Percentiles rank a stretch among this genome's conserved stretches.
Conservation (phyloP, 2,329 filamentous ascomycete species). For the Neonectria punicea region DNA sequence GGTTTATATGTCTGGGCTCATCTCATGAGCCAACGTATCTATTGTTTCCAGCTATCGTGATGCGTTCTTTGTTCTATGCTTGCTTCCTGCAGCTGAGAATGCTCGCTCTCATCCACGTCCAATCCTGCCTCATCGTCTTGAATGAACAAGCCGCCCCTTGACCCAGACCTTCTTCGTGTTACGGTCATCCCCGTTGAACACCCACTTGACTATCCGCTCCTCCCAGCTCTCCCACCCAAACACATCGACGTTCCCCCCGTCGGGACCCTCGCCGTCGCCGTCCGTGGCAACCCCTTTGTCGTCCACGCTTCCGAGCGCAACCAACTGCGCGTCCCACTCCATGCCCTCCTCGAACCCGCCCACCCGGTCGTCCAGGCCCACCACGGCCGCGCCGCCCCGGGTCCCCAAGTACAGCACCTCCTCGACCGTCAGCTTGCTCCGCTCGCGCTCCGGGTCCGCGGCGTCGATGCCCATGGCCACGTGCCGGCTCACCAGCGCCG, state of each 20-base stretch:
- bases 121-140: slow-evolving; percentile 43
- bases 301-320: slow-evolving; percentile 68
- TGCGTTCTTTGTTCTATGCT: too few relatives aligned
- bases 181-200: slow-evolving; percentile 92
- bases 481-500: slow-evolving; percentile 80
- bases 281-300: slow-evolving; percentile 48
- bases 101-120: too few relatives aligned
- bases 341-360: slow-evolving; percentile 88
- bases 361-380: slow-evolving; percentile 77
- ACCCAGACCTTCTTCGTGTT: slow-evolving; percentile 94
- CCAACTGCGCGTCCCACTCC: slow-evolving; percentile 90
- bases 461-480: slow-evolving; percentile 64
- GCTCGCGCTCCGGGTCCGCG: slow-evolving; percentile 50
- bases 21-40: background rate
- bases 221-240: slow-evolving; percentile 94
- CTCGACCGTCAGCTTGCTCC: slow-evolving; percentile 79
- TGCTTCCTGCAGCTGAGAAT: too few relatives aligned
- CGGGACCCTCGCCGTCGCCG: slow-evolving; percentile 48
- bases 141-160: slow-evolving; percentile 81
- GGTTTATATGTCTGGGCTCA: background rate
- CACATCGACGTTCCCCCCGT: slow-evolving; percentile 78
- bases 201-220: slow-evolving; percentile 90
- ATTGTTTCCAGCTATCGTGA: background rate
- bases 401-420: slow-evolving; percentile 91
- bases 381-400: slow-evolving; percentile 83